Conservation (phyloP, 2,329 filamentous ascomycete species). For the Iodosphaeria phyllophila region DNA sequence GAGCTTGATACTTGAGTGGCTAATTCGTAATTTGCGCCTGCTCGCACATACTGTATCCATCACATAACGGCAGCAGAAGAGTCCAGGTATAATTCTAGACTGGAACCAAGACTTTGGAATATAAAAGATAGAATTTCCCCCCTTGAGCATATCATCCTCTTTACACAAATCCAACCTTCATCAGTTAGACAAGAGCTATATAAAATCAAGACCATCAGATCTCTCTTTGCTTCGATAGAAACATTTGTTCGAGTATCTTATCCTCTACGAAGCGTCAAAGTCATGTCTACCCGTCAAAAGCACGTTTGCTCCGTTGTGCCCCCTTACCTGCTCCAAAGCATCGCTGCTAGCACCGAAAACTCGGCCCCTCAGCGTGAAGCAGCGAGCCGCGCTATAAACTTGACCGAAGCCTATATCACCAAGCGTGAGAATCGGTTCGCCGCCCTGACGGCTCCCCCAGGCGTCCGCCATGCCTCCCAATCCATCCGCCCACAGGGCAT, state of each 20-base stretch:
- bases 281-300: slow-evolving; percentile 8
- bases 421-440: slow-evolving; percentile 17
- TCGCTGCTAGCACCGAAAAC: slow-evolving; percentile 21
- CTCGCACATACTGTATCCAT: no score
- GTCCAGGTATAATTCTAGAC: no score
- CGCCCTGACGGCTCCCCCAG: slow-evolving; percentile 14
- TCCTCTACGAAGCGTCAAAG: slow-evolving; percentile 1
- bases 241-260: slow-evolving; percentile 1
- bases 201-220: no score
- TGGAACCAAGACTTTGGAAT: no score
- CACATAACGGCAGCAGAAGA: no score
- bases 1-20: no score
- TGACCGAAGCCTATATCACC: slow-evolving; percentile 13
- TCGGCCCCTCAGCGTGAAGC: slow-evolving; percentile 16
- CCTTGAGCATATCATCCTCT: no score
- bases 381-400: slow-evolving; percentile 16
- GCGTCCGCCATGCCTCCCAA: slow-evolving; percentile 7
- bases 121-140: no score
- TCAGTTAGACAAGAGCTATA: no score
- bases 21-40: no score
- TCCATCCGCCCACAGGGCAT: slow-evolving; percentile 11
- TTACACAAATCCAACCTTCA: no score
- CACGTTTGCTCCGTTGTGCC: slow-evolving; percentile 22
- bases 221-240: no score
- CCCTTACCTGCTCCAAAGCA: slow-evolving; percentile 24